These are phyloP conservation scores for Neurospora sublineolata DNA, from an alignment of 495 filamentous ascomycete genomes.

Conservation along the genomic window DNA sequence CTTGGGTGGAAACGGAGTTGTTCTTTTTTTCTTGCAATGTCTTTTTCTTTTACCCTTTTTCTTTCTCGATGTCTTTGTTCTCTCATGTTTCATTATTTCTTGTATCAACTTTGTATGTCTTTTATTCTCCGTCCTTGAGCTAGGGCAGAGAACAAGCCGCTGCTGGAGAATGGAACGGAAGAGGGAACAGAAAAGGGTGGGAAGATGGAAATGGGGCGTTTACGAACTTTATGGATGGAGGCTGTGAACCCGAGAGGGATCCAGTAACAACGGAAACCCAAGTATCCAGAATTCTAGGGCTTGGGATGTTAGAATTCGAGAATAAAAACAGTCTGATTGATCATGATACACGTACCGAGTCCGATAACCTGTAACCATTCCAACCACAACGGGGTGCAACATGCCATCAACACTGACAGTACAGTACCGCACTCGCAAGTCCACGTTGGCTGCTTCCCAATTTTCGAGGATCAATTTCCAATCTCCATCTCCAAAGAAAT, in stretches of 20 bases:
- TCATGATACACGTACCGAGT: not conserved
- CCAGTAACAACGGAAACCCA: not conserved
- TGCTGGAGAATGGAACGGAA: not conserved
- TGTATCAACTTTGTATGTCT: constrained; percentile 3
- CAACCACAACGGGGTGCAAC: not conserved
- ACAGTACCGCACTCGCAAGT: not conserved
- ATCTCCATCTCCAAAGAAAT: not conserved
- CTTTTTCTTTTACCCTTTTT: constrained; percentile 21
- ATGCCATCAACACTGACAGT: not conserved
- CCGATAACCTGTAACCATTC: not conserved
- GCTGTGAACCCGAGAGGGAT: not conserved
- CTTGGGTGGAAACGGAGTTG: not conserved
- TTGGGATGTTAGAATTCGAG: not conserved
- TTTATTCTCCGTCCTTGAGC: not conserved
- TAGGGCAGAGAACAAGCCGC: not conserved
- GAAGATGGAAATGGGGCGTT: not conserved
- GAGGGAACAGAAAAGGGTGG: not conserved
- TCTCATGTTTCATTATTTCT: constrained; percentile 5
- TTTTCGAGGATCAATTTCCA: not conserved
- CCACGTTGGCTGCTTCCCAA: not conserved
- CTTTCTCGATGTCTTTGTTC: constrained; percentile 16
- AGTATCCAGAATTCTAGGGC: not conserved
- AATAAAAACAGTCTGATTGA: not conserved
- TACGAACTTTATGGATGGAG: not conserved
- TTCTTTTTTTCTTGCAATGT: not conserved